phyloP scores from a whole-genome alignment of 2,329 filamentous ascomycete genomes.

The Corynespora cassiicola region DNA sequence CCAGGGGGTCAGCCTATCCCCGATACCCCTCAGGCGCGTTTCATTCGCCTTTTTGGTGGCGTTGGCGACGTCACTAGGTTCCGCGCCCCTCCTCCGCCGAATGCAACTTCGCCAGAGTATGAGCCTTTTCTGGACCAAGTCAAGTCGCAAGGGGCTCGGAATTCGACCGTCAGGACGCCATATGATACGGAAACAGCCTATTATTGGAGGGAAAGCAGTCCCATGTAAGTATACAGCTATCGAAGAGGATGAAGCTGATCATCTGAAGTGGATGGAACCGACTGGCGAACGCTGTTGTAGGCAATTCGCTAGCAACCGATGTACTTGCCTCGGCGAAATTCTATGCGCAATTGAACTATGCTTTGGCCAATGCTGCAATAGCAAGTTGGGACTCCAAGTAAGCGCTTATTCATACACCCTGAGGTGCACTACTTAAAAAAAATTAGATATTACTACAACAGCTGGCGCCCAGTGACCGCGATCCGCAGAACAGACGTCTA shows the following conservation, averaged over 20 bases:
- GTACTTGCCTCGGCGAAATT: slow-evolving; percentile 31
- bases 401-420: neutral
- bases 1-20: slow-evolving; percentile 26
- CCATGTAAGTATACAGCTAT: slow-evolving; percentile 12
- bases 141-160: slow-evolving; percentile 28
- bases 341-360: slow-evolving; percentile 36
- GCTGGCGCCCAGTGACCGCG: slow-evolving; percentile 32
- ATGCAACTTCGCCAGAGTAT: slow-evolving; percentile 22
- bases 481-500: slow-evolving; percentile 23
- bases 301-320: slow-evolving; percentile 22
- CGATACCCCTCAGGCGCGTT: slow-evolving; percentile 33
- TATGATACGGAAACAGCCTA: slow-evolving; percentile 33
- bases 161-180: slow-evolving; percentile 26
- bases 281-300: slow-evolving; percentile 28
- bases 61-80: slow-evolving; percentile 29
- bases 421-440: too few relatives aligned
- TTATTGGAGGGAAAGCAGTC: slow-evolving; percentile 34
- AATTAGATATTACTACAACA: slow-evolving; percentile 28
- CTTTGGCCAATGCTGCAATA: slow-evolving; percentile 34
- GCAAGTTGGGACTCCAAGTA: slow-evolving; percentile 31
- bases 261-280: slow-evolving; percentile 27
- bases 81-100: slow-evolving; percentile 25
- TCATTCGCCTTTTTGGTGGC: slow-evolving; percentile 27
- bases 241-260: neutral
- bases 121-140: slow-evolving; percentile 25